phyloP scores from a whole-genome alignment of 1,284 basidiomycete genomes.

The Moesziomyces antarcticus region DNA sequence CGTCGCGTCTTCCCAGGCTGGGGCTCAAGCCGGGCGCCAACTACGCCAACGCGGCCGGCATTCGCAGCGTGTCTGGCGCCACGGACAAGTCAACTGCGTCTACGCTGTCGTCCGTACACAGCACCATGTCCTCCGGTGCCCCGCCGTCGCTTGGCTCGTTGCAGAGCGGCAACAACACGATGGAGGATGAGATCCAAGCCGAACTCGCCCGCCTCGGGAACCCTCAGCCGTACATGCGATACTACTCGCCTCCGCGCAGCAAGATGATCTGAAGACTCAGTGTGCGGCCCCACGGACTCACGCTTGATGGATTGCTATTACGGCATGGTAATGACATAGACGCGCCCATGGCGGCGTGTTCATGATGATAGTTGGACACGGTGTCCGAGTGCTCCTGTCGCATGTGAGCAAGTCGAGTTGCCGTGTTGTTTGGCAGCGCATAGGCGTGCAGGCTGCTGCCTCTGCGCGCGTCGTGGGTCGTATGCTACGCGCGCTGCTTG shows the following conservation, averaged over 20 bases:
- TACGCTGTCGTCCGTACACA: conserved; percentile 37
- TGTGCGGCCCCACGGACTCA: too few species aligned
- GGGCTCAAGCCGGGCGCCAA: conserved; percentile 43
- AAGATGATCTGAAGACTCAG: conserved; percentile 32
- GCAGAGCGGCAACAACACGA: conserved; percentile 40
- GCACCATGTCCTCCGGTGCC: conserved; percentile 17
- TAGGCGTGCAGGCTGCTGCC: too few species aligned
- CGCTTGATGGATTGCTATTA: not conserved
- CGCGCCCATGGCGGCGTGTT: not conserved
- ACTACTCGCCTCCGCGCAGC: conserved; percentile 44
- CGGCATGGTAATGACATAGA: not conserved
- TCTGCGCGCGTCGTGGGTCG: too few species aligned
- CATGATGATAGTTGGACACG: not conserved
- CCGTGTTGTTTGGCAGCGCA: too few species aligned
- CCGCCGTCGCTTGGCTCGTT: conserved; percentile 35
- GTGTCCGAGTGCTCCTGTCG: not conserved
- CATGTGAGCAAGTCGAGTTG: not conserved
- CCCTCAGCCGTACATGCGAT: conserved; percentile 35
- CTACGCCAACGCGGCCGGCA: conserved; percentile 6
- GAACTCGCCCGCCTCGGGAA: conserved; percentile 37
- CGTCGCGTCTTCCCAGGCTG: conserved; percentile 38
- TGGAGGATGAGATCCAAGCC: conserved; percentile 48
- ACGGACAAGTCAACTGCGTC: conserved; percentile 41
- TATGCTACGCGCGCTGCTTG: too few species aligned
- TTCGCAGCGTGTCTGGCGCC: conserved; percentile 25